Conservation (phyloP, 805 yeast species). For the Candida vaughaniae region DNA sequence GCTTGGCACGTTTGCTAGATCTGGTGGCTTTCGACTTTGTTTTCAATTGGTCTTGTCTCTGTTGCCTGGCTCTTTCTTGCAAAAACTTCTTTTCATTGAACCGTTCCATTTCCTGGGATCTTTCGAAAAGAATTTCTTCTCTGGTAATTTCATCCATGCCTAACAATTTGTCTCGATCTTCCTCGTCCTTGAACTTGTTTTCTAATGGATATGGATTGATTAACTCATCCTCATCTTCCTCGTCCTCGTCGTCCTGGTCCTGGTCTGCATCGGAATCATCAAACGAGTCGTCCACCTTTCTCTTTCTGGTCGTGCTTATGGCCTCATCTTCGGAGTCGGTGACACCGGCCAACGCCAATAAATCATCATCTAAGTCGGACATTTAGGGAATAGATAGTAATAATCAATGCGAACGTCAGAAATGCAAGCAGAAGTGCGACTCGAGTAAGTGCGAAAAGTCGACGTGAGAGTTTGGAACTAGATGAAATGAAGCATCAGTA, state of each 20-base stretch:
- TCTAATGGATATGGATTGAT: constrained; percentile 88
- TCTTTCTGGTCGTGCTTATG: constrained; percentile 27
- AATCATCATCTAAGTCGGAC: constrained; percentile 92
- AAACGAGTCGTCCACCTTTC: constrained; percentile 14
- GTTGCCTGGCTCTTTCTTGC: constrained; percentile 74
- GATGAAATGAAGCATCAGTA: no score
- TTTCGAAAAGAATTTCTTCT: constrained; percentile 86
- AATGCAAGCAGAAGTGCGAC: no score
- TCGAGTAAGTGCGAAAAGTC: no score
- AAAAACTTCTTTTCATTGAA: constrained; percentile 81
- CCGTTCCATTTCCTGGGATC: constrained; percentile 88
- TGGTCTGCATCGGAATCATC: constrained; percentile 31
- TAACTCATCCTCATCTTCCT: constrained; percentile 36
- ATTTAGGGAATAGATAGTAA: constrained; percentile 36
- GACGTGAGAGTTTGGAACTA: no score
- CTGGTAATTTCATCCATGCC: constrained; percentile 90
- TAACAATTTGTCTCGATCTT: constrained; percentile 63
- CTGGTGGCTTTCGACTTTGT: constrained; percentile 30
- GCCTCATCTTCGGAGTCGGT: constrained; percentile 23
- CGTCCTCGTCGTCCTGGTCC: constrained; percentile 28
- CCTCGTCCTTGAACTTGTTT: constrained; percentile 83
- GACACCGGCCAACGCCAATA: constrained; percentile 88
- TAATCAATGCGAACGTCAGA: no score
- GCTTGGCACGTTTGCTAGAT: constrained; percentile 34
- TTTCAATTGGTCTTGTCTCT: constrained; percentile 26